Evolutionary conservation across 1,284 basidiomycete genomes (phyloP).

Genomic region (Irpex sp.): DNA sequence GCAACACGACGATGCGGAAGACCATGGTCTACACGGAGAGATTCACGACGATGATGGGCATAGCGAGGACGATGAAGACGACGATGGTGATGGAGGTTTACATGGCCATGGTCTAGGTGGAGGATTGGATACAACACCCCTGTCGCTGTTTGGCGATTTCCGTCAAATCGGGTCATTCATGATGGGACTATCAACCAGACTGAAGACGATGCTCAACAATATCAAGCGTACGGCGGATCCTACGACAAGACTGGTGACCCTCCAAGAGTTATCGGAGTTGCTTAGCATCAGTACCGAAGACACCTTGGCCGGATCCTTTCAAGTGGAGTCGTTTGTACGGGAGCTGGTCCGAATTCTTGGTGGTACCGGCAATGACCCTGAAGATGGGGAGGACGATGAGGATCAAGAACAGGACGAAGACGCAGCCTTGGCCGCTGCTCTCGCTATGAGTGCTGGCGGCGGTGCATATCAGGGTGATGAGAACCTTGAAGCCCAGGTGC

Average conservation of each 20-base stretch:
- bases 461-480: constrained; percentile 68
- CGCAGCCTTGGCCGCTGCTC: constrained; percentile 78
- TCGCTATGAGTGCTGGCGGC: constrained; percentile 66
- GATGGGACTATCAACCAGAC: constrained; percentile 80
- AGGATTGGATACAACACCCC: constrained; percentile 69
- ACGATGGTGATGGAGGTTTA: constrained; percentile 35
- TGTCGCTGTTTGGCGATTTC: constrained; percentile 83
- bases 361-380: constrained; percentile 71
- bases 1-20: constrained; percentile 41
- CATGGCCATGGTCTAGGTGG: constrained; percentile 33
- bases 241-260: constrained; percentile 80
- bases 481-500: constrained; percentile 87
- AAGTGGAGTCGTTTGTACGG: constrained; percentile 87
- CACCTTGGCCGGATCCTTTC: constrained; percentile 92
- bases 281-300: constrained; percentile 98
- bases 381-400: constrained; percentile 65
- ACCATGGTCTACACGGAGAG: constrained; percentile 40
- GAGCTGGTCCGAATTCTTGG: constrained; percentile 93
- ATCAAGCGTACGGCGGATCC: constrained; percentile 82
- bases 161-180: constrained; percentile 87
- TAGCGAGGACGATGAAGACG: constrained; percentile 40
- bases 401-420: constrained; percentile 73
- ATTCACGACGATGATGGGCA: constrained; percentile 39
- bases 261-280: constrained; percentile 94
- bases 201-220: constrained; percentile 88